A percentile compares a stretch with the other conserved stretches of the same genome.
Evolutionary conservation across 352 stramenopile species (phyloP).

Genomic region (Globisporangium apiculatum): DNA sequence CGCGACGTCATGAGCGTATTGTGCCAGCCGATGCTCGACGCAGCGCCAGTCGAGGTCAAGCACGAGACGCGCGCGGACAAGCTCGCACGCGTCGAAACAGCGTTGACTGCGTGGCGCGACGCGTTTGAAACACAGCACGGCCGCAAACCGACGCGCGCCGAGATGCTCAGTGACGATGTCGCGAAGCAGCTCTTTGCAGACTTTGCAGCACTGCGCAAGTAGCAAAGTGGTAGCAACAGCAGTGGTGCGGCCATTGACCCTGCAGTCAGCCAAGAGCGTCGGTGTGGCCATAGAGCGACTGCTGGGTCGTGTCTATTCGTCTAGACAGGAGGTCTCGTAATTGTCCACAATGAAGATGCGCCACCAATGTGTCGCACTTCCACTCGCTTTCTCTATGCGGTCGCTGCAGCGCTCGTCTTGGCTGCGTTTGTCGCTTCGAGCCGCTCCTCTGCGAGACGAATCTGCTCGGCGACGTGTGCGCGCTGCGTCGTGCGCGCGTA

Average conservation of each 20-base stretch:
- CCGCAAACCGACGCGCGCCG: constrained; percentile 48
- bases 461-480: constrained; percentile 48
- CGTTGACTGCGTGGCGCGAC: constrained; percentile 58
- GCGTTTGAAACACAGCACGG: constrained; percentile 45
- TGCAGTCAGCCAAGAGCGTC: too few relatives aligned
- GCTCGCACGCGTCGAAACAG: constrained; percentile 43
- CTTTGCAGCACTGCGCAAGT: constrained; percentile 69
- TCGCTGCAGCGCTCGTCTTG: constrained; percentile 6
- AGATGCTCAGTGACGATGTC: constrained; percentile 52
- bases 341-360: too few relatives aligned
- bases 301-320: neutral
- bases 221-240: neutral
- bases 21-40: constrained; percentile 74
- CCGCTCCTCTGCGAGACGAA: constrained; percentile 44
- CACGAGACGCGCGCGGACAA: constrained; percentile 56
- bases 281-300: neutral
- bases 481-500: constrained; percentile 62
- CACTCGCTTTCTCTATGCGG: neutral
- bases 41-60: constrained; percentile 32
- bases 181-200: constrained; percentile 63
- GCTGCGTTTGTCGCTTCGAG: constrained; percentile 52
- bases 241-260: too few relatives aligned
- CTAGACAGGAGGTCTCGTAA: too few relatives aligned
- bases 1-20: constrained; percentile 79
- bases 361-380: neutral